These are phyloP conservation scores for Pseudohyphozyma bogoriensis DNA, from an alignment of 768 basidiomycete species.

Conservation along the genomic window DNA sequence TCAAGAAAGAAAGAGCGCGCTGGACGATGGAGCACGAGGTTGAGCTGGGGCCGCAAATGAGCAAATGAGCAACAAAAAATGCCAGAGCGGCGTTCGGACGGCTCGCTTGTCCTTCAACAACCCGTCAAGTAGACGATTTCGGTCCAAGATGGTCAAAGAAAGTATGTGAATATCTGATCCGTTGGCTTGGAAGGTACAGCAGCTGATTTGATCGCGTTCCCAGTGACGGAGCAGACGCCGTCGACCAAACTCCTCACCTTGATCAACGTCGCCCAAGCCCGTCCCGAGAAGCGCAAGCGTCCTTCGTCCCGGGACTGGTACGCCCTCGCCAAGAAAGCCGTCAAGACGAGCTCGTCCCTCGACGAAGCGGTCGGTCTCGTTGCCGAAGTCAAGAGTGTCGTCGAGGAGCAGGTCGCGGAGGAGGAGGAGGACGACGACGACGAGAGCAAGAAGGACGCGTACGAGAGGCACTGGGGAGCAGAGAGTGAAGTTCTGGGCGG, in stretches of 20 bases:
- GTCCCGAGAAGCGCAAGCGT: conserved; percentile 13
- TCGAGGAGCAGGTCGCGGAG: background rate
- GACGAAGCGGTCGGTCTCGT: background rate
- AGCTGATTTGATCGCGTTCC: no score
- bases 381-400: background rate
- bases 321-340: conserved; percentile 10
- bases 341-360: background rate
- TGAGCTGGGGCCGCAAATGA: no score
- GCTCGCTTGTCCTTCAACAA: no score
- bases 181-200: no score
- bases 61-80: no score
- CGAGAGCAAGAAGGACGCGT: background rate
- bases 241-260: conserved; percentile 18
- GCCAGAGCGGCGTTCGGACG: no score
- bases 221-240: conserved; percentile 12
- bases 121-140: no score
- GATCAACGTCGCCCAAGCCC: conserved; percentile 22
- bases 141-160: no score
- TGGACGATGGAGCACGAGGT: no score
- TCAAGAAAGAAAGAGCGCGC: no score
- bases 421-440: background rate
- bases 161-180: no score
- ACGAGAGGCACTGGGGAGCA: conserved; percentile 1
- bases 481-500: background rate
- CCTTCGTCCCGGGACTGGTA: conserved; percentile 20